Evolutionary conservation across 2,329 filamentous ascomycete genomes (phyloP).

Genomic region (Thielaviopsis ethacetica): DNA sequence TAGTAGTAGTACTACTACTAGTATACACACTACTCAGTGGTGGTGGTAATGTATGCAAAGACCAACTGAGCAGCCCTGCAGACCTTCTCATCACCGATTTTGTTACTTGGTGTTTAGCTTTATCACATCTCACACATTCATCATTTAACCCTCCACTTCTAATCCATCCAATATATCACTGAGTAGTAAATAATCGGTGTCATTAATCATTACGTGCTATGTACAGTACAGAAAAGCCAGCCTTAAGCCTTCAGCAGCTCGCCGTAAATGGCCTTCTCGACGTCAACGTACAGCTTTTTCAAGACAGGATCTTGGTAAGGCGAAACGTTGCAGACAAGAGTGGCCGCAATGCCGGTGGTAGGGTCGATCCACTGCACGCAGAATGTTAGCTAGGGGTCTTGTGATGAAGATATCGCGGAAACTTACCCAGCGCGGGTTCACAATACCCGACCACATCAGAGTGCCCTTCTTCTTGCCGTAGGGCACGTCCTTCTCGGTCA

Average conservation of each 20-base stretch:
- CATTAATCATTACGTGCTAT: not conserved
- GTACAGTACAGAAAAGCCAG: too few relatives aligned
- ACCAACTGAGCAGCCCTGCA: too few relatives aligned
- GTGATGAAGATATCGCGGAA: not conserved
- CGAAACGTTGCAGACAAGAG: constrained; percentile 23
- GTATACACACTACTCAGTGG: too few relatives aligned
- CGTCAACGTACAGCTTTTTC: constrained; percentile 21
- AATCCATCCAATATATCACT: not conserved
- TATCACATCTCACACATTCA: too few relatives aligned
- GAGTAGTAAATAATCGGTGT: too few relatives aligned
- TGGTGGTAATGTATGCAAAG: too few relatives aligned
- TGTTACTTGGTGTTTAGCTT: too few relatives aligned
- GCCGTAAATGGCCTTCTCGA: constrained; percentile 25
- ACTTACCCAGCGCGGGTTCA: constrained; percentile 27
- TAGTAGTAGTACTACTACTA: too few relatives aligned
- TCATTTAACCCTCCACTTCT: not conserved
- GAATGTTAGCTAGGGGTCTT: not conserved
- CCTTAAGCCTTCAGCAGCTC: constrained; percentile 6
- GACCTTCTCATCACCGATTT: too few relatives aligned
- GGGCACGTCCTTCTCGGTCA: constrained; percentile 24
- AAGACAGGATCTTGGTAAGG: constrained; percentile 24
- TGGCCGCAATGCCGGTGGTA: constrained; percentile 24
- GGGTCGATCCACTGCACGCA: constrained; percentile 21
- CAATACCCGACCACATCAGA: constrained; percentile 27
- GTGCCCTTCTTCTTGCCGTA: constrained; percentile 26